Base-by-base conservation (phyloP, 2,329 filamentous ascomycete genomes). In the Coniochaeta sp. region DNA sequence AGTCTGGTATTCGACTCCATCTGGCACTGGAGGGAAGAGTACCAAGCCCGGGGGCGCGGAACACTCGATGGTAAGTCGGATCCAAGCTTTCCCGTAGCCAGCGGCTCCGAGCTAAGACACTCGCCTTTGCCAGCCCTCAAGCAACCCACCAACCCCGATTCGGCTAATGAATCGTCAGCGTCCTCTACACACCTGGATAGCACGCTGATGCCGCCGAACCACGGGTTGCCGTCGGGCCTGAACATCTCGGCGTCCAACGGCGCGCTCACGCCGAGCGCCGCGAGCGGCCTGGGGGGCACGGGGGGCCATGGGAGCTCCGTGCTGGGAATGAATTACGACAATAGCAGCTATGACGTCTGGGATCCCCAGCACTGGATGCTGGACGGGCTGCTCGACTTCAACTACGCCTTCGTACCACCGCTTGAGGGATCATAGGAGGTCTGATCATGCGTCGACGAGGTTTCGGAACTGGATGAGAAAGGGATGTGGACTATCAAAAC, bases 351-450 rank as follows among this genome's bases (percentile, higher is more conserved):
- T 18, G 89, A 95, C 66, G 89, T 95, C 55, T 96, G 95, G 63
- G 91, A 96, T 68, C 89, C 91, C 1, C 78, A 96, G 61, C 89
- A 92, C 66, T 96, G 91, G 91, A 90, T 95, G 75, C 74, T 96
- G 54, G 91, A 96, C 66, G 89, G 89, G 13, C 75, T 92, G 30
- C 76, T 94, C 54, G 87, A 91, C 64, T 87, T 92, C 64, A 89
- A 88, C 57, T 91, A 86, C 63, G 78, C 75, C 10, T 85, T 81
- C 60, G 74, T 77, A 32, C 70, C 71, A 52, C 73, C 76, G 1
- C 65, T 82, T 32, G 81, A 85, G 55, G 74, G 77, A 55, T 70
- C 76, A 56, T 80, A 71, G 58, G 50, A 54, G 28, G 18, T 42
- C 10, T 42, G 38, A 42, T 26, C 32, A 16, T 22, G 26, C 42